Base-by-base conservation (phyloP, 352 stramenopile species). In the Albugo candida region DNA sequence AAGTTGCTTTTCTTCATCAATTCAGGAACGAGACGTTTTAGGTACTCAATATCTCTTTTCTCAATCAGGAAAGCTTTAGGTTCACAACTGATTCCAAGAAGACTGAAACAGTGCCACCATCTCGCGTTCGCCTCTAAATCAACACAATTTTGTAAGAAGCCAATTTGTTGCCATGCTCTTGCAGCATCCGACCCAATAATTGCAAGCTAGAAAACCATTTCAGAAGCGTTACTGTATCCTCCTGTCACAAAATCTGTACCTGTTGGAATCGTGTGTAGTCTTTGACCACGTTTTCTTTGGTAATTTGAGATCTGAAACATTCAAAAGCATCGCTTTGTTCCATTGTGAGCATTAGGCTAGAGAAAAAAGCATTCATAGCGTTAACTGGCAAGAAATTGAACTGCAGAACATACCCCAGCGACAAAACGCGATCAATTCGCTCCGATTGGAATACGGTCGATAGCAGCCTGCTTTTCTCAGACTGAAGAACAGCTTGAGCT, bases 21-120 rank as follows among this genome's bases (percentile, higher is more conserved):
- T 13, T 51, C 58, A 19, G 73, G 76, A 0, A 89, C 73, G 20
- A 89, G 58, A 6, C 44, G 49, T 16, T 65, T 70, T 45, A 89
- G 81, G 37, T 81, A 80, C 37, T 65, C 51, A n/a, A 83, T 43
- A 50, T 89, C 70, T 10, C 73, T 58, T 18, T 60, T 60, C 20
- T 84, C 66, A 35, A 66, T 80, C 48, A 80, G 70, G 50, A 89
- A 86, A 0, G 71, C 63, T 47, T 85, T 79, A 42, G 81, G 71
- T 11, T 86, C 65, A 36, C 73, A 89, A 36, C 76, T 57, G 36
- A 89, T 89, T 3, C 64, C 71, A 13, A 89, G 59, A 14, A 89
- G 52, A 11, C 68, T 79, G 14, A 89, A 55, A 39, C 83, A 85
- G 45, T 89, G 71, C 71, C 71, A 85, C 76, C 76, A 89, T 37